Evolutionary conservation across 2,329 filamentous ascomycete species (phyloP), one percentile per base, ranked within the genome.

Genomic region (Paraphaeosphaeria sporulosa): DNA sequence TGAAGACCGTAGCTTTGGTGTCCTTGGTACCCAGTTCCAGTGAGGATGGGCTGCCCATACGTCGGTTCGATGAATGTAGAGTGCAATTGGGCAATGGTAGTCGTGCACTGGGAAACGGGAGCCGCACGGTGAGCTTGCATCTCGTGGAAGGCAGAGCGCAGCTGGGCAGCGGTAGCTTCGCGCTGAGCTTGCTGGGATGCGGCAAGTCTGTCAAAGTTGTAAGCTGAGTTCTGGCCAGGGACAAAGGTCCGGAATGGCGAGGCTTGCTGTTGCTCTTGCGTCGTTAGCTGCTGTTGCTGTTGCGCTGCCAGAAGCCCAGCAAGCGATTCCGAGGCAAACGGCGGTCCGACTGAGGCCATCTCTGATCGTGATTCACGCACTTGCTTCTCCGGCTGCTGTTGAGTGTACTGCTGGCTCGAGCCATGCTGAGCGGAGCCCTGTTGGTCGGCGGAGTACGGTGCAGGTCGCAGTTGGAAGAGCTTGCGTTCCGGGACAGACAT

Each of bases 211-310:
- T 27, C 36, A 27, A 52, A 52, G 21, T 40, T 36, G 49, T 52
- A 52, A 40, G 49, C 36, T 9, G 21, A 27, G 21, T 42, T 42
- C 21, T 7, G 15, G 10, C 21, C 32, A 40, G 34, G 32, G 4
- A n/a, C 32, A 51, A 34, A 17, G 4, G 46, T 6, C 46, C 21
- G 46, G 10, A 23, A 13, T 19, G 34, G 48, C 38, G 21, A 19
- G 36, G 17, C 50, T 42, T 54, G 51, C 38, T 54, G 51, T 54
- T 32, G 51, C 43, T 32, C 23, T 25, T 32, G 36, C 40, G 51
- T 7, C 10, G 38, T 53, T 19, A 19, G 42, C 36, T 21, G 51
- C 17, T 21, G 25, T 27, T 44, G 51, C 40, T 44, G 15, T 23
- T 36, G 51, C 30, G 50, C 50, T 36, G 42, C 36, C 10, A 43